phyloP scores from a whole-genome alignment of 2,329 filamentous ascomycete genomes.

The Rhinocladiella similis region DNA sequence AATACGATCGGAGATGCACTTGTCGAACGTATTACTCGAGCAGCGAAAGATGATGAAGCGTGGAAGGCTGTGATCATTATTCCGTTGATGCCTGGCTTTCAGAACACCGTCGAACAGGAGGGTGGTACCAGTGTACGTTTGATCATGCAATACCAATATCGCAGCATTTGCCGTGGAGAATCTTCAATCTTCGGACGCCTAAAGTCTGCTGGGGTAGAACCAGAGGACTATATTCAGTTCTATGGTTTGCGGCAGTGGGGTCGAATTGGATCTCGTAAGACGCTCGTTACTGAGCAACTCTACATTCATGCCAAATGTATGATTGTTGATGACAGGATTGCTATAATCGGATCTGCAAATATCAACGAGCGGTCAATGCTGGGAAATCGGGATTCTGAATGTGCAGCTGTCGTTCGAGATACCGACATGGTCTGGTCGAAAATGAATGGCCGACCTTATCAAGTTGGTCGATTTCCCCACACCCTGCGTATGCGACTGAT shows the following conservation, averaged over 20 bases:
- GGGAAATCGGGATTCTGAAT: slow-evolving; percentile 87
- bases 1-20: slow-evolving; percentile 94
- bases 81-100: slow-evolving; percentile 96
- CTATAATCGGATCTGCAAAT: slow-evolving; percentile 94
- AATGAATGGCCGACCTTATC: slow-evolving; percentile 88
- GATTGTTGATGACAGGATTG: slow-evolving; percentile 89
- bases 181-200: slow-evolving; percentile 88
- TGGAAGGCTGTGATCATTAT: slow-evolving; percentile 92
- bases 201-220: slow-evolving; percentile 76
- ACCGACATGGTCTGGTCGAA: slow-evolving; percentile 88
- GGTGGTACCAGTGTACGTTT: slow-evolving; percentile 92
- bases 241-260: slow-evolving; percentile 93
- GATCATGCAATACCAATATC: slow-evolving; percentile 96
- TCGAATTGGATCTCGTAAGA: slow-evolving; percentile 77
- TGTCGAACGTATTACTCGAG: slow-evolving; percentile 85
- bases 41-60: slow-evolving; percentile 77
- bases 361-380: slow-evolving; percentile 98
- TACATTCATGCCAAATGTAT: slow-evolving; percentile 99
- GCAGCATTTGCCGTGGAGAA: slow-evolving; percentile 91
- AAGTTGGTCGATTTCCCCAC: slow-evolving; percentile 88
- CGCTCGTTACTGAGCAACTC: slow-evolving; percentile 88
- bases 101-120: slow-evolving; percentile 91
- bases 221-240: slow-evolving; percentile 93
- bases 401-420: slow-evolving; percentile 85
- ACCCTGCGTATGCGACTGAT: slow-evolving; percentile 90